phyloP scores from a whole-genome alignment of 129 eudicot genomes.

The Pittosporum tobira region DNA sequence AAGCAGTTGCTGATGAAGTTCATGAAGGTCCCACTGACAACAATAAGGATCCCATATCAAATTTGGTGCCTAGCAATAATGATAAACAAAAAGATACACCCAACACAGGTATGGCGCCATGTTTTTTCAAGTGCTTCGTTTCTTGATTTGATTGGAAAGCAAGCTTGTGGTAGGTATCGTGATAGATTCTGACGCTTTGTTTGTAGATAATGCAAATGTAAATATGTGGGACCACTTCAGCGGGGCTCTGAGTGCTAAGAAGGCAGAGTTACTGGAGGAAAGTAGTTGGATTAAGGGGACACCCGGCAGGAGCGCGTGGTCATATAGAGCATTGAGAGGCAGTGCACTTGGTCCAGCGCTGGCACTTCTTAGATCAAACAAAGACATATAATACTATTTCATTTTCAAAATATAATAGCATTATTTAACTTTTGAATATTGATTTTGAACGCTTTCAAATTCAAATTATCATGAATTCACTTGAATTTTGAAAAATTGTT shows the following conservation, averaged over 20 bases:
- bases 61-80: slow-evolving; percentile 20
- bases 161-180: too few relatives aligned
- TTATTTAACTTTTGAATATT: too few relatives aligned
- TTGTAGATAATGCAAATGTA: slow-evolving; percentile 27
- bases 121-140: neutral
- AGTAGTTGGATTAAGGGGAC: slow-evolving; percentile 35
- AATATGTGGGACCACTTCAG: slow-evolving; percentile 54
- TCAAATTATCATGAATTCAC: too few relatives aligned
- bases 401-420: too few relatives aligned
- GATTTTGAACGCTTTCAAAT: too few relatives aligned
- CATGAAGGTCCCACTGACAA: slow-evolving; percentile 18
- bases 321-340: slow-evolving; percentile 54
- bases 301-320: slow-evolving; percentile 37
- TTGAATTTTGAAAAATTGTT: too few relatives aligned
- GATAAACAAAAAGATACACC: slow-evolving; percentile 24
- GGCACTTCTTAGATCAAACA: slow-evolving; percentile 50
- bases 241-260: slow-evolving; percentile 38
- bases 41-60: slow-evolving; percentile 18
- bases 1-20: slow-evolving; percentile 20
- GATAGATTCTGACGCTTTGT: neutral
- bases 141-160: too few relatives aligned
- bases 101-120: slow-evolving; percentile 47
- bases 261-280: slow-evolving; percentile 26
- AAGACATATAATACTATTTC: slow-evolving; percentile 29
- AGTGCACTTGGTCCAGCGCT: slow-evolving; percentile 63